Percentiles rank a stretch among this genome's conserved stretches.
These are phyloP conservation scores for Scalesia atractyloides DNA, from an alignment of 129 eudicot genomes.

Conservation along the genomic window DNA sequence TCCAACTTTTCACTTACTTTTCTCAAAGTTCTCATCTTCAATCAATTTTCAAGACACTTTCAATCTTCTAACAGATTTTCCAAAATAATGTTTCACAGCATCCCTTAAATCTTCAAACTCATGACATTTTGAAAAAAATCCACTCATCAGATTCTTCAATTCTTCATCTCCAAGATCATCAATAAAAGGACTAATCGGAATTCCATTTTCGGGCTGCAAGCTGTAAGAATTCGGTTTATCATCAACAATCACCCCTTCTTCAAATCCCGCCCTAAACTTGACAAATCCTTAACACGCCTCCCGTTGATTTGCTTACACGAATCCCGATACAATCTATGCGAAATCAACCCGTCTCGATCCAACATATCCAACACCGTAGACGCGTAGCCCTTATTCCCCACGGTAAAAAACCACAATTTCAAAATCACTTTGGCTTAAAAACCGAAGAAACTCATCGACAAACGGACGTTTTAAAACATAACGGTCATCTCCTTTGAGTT, in stretches of 20 bases:
- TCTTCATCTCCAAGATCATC: slow-evolving; percentile 69
- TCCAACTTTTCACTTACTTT: not conserved
- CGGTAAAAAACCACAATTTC: slow-evolving; percentile 88
- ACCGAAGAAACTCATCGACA: slow-evolving; percentile 64
- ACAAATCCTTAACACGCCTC: slow-evolving; percentile 72
- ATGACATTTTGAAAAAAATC: slow-evolving; percentile 47
- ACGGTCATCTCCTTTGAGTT: slow-evolving; percentile 51
- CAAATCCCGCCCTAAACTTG: slow-evolving; percentile 65
- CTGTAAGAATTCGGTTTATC: slow-evolving; percentile 80
- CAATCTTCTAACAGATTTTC: slow-evolving; percentile 7
- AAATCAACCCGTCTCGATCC: slow-evolving; percentile 50
- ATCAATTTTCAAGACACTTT: not conserved
- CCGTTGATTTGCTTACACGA: slow-evolving; percentile 76
- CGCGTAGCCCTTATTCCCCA: slow-evolving; percentile 78
- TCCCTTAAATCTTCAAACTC: slow-evolving; percentile 68
- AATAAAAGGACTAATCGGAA: slow-evolving; percentile 60
- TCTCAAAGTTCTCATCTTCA: slow-evolving; percentile 16
- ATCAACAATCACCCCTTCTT: slow-evolving; percentile 66
- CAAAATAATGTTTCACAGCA: slow-evolving; percentile 53
- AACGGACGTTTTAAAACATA: slow-evolving; percentile 77
- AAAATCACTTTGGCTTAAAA: slow-evolving; percentile 37
- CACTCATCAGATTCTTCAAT: slow-evolving; percentile 53
- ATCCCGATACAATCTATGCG: slow-evolving; percentile 66
- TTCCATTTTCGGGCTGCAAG: slow-evolving; percentile 73
- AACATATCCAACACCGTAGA: slow-evolving; percentile 58